These are phyloP conservation scores for Limnanthes douglasii DNA, from an alignment of 345 rosid species.

Conservation along the genomic window DNA sequence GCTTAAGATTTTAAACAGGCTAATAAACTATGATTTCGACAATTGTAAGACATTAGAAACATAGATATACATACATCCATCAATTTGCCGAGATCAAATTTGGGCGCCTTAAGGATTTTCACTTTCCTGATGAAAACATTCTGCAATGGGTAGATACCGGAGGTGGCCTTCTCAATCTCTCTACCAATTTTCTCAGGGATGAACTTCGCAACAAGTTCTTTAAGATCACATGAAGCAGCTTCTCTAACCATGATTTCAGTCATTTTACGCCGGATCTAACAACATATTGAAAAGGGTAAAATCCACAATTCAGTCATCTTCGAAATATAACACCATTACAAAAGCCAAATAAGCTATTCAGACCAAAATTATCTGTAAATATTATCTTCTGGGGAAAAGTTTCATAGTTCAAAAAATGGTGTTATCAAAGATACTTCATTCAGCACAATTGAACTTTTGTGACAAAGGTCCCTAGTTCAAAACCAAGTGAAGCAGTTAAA, in stretches of 20 bases:
- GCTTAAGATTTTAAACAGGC: not conserved
- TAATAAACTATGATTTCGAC: not conserved
- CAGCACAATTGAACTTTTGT: too few species aligned
- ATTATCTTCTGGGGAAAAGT: too few species aligned
- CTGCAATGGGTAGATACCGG: conserved; percentile 52
- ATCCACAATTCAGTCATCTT: too few species aligned
- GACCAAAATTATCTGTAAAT: too few species aligned
- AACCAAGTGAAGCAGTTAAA: not conserved
- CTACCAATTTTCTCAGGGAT: conserved; percentile 61
- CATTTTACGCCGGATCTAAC: conserved; percentile 62
- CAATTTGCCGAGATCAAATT: conserved; percentile 68
- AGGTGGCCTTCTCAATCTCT: conserved; percentile 65
- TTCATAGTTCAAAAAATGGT: too few species aligned
- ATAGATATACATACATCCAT: conserved; percentile 23
- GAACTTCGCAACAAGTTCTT: conserved; percentile 50
- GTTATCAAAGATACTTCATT: not conserved
- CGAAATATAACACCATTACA: too few species aligned
- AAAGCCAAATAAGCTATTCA: too few species aligned
- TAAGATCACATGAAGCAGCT: conserved; percentile 55
- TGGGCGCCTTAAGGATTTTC: conserved; percentile 67
- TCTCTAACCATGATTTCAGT: conserved; percentile 55
- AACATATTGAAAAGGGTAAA: not conserved
- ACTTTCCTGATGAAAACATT: conserved; percentile 64
- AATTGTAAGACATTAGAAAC: not conserved
- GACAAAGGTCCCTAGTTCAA: not conserved